Evolutionary conservation across 148 eudicot species (phyloP), one percentile per base, ranked within the genome.

Genomic region (Cornus kousa): DNA sequence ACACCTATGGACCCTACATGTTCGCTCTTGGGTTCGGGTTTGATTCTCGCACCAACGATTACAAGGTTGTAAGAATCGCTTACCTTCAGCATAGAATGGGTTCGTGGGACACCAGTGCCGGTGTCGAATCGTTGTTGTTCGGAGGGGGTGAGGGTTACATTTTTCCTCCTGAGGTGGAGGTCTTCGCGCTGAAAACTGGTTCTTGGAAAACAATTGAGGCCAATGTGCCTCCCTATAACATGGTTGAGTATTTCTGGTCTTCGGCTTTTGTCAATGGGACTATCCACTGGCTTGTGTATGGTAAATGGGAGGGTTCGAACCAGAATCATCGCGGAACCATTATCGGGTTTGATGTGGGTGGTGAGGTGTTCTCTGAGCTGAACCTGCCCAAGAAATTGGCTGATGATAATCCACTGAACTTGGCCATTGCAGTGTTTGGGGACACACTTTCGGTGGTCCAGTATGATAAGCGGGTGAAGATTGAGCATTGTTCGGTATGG

Each of bases 151-250:
- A 28, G 62, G 37, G n/a, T 28, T 57, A 60, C 19, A 11, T 6
- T 20, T 24, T 17, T 73, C 67, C 67, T 55, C 76, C 67, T 17
- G 33, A 55, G 67, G 76, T 57, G 6, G 76, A 73, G 67, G 66
- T 73, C 32, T 73, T 28, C 16, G 14, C 67, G 13, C 66, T 73
- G 7, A 73, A 43, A 12, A 55, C 67, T 19, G 76, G 76, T 19
- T 10, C 9, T 4, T 73, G 76, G 67, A 73, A 57, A 35, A 32
- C 24, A 13, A 5, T 73, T 10, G 33, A 57, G 20, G 67, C 46
- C 12, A 2, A 3, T 9, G 33, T 33, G 14, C 59, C 59, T 8
- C n/a, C 4, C 7, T 8, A 5, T 16, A 14, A 35, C 12, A 5
- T 68, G 71, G 10, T 68, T 32, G 43, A 33, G n/a, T 32, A 33